Conservation (phyloP, 768 basidiomycete species). For the Amanita exitialis region DNA sequence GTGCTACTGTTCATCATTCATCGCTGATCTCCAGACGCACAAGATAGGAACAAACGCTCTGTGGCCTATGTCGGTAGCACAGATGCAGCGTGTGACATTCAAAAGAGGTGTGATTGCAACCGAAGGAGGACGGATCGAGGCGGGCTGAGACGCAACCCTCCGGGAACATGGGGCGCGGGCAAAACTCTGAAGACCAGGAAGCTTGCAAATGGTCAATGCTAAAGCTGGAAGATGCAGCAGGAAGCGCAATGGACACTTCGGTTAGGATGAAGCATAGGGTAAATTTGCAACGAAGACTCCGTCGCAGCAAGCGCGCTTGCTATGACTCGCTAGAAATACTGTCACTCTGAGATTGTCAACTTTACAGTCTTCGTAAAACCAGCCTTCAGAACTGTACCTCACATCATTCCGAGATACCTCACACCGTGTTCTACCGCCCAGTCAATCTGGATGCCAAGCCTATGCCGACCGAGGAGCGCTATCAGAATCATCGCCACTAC, state of each 20-base stretch:
- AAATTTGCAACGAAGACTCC: too few species aligned
- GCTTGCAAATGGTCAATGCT: conserved; percentile 8
- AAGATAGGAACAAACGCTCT: conserved; percentile 33
- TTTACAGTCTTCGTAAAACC: too few species aligned
- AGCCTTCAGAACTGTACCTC: too few species aligned
- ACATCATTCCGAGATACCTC: too few species aligned
- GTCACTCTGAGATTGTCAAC: too few species aligned
- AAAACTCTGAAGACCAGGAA: conserved; percentile 2
- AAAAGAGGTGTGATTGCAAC: conserved; percentile 53
- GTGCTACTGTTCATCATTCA: background rate
- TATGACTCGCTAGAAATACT: too few species aligned
- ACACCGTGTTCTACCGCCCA: too few species aligned
- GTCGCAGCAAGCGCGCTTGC: too few species aligned
- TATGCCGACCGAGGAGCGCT: too few species aligned
- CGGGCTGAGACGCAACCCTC: background rate
- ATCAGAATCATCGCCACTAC: too few species aligned
- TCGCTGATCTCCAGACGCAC: conserved; percentile 20
- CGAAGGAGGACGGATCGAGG: conserved; percentile 16
- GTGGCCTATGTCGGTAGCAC: conserved; percentile 51
- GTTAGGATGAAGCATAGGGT: background rate
- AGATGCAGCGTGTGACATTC: conserved; percentile 60
- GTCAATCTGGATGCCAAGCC: too few species aligned
- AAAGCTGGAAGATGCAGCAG: conserved; percentile 4
- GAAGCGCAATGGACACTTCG: conserved; percentile 3
- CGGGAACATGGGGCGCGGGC: background rate